Conservation (phyloP, 768 basidiomycete species). For the Austroboletus eburneus region DNA sequence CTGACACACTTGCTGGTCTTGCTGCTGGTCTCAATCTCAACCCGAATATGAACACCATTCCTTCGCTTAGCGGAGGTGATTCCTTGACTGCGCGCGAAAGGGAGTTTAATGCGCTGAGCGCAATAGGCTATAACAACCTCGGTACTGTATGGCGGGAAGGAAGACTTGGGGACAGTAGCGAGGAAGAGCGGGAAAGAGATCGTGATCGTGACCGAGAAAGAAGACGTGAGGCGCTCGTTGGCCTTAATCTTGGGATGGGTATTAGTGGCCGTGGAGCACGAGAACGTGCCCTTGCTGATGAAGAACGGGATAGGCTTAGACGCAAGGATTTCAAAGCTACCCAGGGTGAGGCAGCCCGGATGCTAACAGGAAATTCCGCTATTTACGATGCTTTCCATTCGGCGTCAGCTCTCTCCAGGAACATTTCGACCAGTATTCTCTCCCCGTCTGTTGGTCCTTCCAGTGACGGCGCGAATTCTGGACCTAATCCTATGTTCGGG, state of each 20-base stretch:
- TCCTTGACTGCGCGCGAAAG: slow-evolving; percentile 42
- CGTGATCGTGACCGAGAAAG: slow-evolving; percentile 42
- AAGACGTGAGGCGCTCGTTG: slow-evolving; percentile 41
- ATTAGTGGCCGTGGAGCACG: slow-evolving; percentile 47
- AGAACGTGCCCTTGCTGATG: slow-evolving; percentile 62
- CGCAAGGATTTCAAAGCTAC: slow-evolving; percentile 47
- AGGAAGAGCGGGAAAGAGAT: slow-evolving; percentile 42
- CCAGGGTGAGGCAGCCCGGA: slow-evolving; percentile 35
- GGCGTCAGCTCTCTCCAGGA: slow-evolving; percentile 35
- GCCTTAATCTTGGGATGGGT: slow-evolving; percentile 31
- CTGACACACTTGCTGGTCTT: slow-evolving; percentile 26
- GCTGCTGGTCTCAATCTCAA: slow-evolving; percentile 30
- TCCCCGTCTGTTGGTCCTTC: slow-evolving; percentile 15
- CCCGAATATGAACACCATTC: slow-evolving; percentile 23
- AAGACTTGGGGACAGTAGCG: slow-evolving; percentile 28
- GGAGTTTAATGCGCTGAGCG: slow-evolving; percentile 43
- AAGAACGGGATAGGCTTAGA: slow-evolving; percentile 47
- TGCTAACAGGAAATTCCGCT: slow-evolving; percentile 40
- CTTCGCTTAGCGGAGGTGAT: slow-evolving; percentile 21
- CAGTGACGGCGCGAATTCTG: slow-evolving; percentile 14
- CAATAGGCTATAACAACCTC: slow-evolving; percentile 41
- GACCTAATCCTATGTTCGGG: slow-evolving; percentile 20
- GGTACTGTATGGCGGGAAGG: slow-evolving; percentile 35
- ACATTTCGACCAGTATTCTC: slow-evolving; percentile 21
- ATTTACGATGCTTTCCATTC: slow-evolving; percentile 82